Percentiles rank a stretch among this genome's conserved stretches.
Conservation (phyloP, 2,329 filamentous ascomycete species). For the Sporothrix mexicana region DNA sequence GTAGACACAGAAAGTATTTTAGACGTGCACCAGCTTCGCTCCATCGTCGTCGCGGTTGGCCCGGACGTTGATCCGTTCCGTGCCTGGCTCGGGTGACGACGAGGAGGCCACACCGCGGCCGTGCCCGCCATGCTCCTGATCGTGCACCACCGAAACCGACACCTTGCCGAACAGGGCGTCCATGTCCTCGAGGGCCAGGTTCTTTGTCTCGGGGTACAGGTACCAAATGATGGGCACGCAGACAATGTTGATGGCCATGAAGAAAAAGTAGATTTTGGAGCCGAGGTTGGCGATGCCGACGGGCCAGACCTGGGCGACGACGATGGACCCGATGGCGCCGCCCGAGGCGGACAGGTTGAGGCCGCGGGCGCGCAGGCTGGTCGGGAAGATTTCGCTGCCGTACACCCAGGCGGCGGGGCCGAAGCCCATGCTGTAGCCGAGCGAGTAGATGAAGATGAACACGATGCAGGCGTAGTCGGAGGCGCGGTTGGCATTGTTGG, state of each 20-base stretch:
- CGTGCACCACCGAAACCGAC: neutral
- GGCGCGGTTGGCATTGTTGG: slow-evolving; percentile 53
- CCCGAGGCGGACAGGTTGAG: slow-evolving; percentile 62
- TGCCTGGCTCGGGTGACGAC: neutral
- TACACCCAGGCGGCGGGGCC: slow-evolving; percentile 65
- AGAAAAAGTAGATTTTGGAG: slow-evolving; percentile 62
- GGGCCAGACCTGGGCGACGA: slow-evolving; percentile 62
- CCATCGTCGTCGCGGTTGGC: neutral
- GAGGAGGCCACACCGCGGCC: neutral
- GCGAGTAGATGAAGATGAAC: slow-evolving; percentile 64
- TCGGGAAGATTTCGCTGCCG: slow-evolving; percentile 66
- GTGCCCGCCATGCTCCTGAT: neutral
- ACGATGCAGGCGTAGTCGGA: slow-evolving; percentile 59
- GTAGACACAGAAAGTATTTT: no score
- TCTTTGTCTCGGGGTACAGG: slow-evolving; percentile 56
- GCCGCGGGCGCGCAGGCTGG: slow-evolving; percentile 60
- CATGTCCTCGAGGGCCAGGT: slow-evolving; percentile 57
- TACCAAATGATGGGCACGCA: slow-evolving; percentile 53
- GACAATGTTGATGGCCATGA: slow-evolving; percentile 58
- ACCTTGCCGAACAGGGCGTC: slow-evolving; percentile 49
- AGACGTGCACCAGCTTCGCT: slow-evolving; percentile 20
- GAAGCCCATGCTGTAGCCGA: slow-evolving; percentile 64
- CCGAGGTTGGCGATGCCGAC: slow-evolving; percentile 58
- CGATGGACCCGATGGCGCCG: slow-evolving; percentile 60
- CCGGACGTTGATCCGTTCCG: neutral